These are phyloP conservation scores for Vigna trinervia DNA, from an alignment of 306 rosid genomes.

Conservation along the genomic window DNA sequence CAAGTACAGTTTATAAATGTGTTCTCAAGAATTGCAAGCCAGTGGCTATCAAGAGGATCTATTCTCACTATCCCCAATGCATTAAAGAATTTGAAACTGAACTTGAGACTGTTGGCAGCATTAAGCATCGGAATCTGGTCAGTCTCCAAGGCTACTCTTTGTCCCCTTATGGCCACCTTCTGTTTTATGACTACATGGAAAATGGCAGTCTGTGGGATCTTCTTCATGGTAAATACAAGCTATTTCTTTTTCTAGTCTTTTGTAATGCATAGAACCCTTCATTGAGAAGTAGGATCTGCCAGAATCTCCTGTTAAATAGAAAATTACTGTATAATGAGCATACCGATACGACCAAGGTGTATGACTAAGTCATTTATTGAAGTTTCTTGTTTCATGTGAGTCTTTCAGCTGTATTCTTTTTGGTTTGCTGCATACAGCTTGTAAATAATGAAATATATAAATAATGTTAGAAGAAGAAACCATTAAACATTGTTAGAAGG, in stretches of 20 bases:
- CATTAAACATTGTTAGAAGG: neutral
- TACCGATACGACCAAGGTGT: too few species aligned
- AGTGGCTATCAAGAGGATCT: slow-evolving; percentile 86
- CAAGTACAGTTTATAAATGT: slow-evolving; percentile 96
- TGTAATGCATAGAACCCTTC: neutral
- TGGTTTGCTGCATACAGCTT: neutral
- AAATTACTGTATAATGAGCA: neutral
- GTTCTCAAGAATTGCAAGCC: slow-evolving; percentile 95
- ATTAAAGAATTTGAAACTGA: slow-evolving; percentile 88
- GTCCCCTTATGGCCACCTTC: slow-evolving; percentile 88
- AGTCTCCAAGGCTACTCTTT: slow-evolving; percentile 92
- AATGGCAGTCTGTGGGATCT: slow-evolving; percentile 97
- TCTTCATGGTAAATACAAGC: slow-evolving; percentile 74
- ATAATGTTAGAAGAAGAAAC: neutral
- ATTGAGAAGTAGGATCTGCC: neutral
- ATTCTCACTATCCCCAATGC: slow-evolving; percentile 78
- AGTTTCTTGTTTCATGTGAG: slow-evolving; percentile 2
- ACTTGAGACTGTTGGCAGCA: slow-evolving; percentile 86
- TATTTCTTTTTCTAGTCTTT: neutral
- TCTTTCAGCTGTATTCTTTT: neutral
- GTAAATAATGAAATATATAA: neutral
- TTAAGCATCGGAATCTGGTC: slow-evolving; percentile 94
- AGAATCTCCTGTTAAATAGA: neutral
- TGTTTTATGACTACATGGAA: slow-evolving; percentile 96
- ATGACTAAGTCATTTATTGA: neutral